These are phyloP conservation scores for Gnomoniopsis smithogilvyi DNA, from an alignment of 2,329 filamentous ascomycete species.

Conservation along the genomic window DNA sequence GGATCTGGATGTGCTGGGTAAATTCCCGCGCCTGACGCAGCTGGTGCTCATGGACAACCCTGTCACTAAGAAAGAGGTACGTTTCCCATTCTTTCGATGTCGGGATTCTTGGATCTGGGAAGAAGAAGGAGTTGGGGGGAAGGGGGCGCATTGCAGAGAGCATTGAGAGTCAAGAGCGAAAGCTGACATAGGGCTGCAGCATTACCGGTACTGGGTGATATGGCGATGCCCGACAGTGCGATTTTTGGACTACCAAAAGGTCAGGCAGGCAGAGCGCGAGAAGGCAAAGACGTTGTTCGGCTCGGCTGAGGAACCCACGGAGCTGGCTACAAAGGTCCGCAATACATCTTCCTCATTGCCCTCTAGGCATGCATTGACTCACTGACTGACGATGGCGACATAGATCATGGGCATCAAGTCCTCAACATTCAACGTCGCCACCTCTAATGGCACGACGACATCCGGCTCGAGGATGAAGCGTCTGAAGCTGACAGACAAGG, in stretches of 20 bases:
- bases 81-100: too few species aligned
- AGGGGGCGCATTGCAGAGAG: neutral
- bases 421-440: slow-evolving; percentile 61
- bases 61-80: slow-evolving; percentile 85
- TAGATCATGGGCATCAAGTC: slow-evolving; percentile 84
- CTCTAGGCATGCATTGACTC: neutral
- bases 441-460: slow-evolving; percentile 42
- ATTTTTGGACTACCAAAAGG: slow-evolving; percentile 90
- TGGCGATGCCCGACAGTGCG: slow-evolving; percentile 82
- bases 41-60: slow-evolving; percentile 83
- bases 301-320: slow-evolving; percentile 71
- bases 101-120: neutral
- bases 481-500: slow-evolving; percentile 82
- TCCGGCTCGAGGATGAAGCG: slow-evolving; percentile 63
- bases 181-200: slow-evolving; percentile 45
- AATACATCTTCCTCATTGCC: neutral
- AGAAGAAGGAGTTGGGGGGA: neutral
- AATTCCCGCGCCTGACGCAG: slow-evolving; percentile 70
- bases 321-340: slow-evolving; percentile 67
- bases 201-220: slow-evolving; percentile 90
- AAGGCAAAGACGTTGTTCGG: slow-evolving; percentile 82
- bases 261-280: slow-evolving; percentile 79
- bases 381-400: slow-evolving; percentile 4
- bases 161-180: slow-evolving; percentile 11
- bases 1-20: slow-evolving; percentile 77